These are phyloP conservation scores for Metschnikowia henanensis DNA, from an alignment of 805 yeast genomes.

Conservation along the genomic window DNA sequence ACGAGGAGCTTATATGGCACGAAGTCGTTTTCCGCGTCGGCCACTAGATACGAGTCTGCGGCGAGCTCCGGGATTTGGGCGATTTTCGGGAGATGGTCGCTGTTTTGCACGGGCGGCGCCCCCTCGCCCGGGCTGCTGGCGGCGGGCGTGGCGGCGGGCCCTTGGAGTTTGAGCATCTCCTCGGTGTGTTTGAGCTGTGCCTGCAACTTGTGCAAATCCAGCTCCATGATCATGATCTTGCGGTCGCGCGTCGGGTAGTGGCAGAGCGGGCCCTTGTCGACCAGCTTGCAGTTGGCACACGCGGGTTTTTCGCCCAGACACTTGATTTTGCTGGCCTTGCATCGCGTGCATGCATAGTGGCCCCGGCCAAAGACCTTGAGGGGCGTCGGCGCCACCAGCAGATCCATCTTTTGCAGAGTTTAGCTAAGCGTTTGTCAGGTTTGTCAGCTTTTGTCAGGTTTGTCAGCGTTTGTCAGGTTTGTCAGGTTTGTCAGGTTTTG, in stretches of 20 bases:
- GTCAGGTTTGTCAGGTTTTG: too few relatives aligned
- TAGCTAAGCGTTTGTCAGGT: too few relatives aligned
- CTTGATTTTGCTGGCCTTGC: slow-evolving; percentile 39
- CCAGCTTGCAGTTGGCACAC: slow-evolving; percentile 39
- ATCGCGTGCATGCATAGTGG: slow-evolving; percentile 45
- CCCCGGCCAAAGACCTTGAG: slow-evolving; percentile 42
- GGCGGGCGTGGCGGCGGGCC: slow-evolving; percentile 7
- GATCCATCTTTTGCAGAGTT: too few relatives aligned
- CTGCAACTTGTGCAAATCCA: slow-evolving; percentile 36
- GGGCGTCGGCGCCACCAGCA: slow-evolving; percentile 24
- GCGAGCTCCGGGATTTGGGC: slow-evolving; percentile 9
- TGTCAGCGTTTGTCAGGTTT: too few relatives aligned
- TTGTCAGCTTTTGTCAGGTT: too few relatives aligned
- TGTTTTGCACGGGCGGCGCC: slow-evolving; percentile 5
- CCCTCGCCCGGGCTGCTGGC: background rate
- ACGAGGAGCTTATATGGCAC: slow-evolving; percentile 24
- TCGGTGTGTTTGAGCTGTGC: slow-evolving; percentile 33
- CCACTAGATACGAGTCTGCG: slow-evolving; percentile 25
- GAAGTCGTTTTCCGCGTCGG: slow-evolving; percentile 28
- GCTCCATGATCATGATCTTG: slow-evolving; percentile 44
- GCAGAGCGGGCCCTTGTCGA: slow-evolving; percentile 32
- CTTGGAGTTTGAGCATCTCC: slow-evolving; percentile 15
- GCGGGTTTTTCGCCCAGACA: slow-evolving; percentile 44
- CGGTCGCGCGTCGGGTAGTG: slow-evolving; percentile 39
- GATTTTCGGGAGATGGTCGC: slow-evolving; percentile 6